These are phyloP conservation scores for Fusarium sp. DNA, from an alignment of 2,329 filamentous ascomycete genomes.

Conservation along the genomic window DNA sequence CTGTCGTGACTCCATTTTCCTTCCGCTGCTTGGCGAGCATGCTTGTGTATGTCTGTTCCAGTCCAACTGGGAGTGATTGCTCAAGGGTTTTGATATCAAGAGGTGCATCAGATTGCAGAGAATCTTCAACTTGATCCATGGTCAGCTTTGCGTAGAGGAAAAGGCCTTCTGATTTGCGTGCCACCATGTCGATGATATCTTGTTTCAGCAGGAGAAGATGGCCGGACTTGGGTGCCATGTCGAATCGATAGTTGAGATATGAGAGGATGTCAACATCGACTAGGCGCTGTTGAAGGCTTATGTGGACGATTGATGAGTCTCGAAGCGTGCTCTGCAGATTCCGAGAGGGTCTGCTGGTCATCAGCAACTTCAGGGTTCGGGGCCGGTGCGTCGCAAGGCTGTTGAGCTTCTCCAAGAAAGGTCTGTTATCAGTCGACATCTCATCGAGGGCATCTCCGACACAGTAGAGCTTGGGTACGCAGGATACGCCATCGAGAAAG, in stretches of 20 bases:
- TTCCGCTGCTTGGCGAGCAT: slow-evolving; percentile 51
- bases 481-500: slow-evolving; percentile 28
- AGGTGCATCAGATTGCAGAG: not conserved
- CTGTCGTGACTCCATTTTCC: slow-evolving; percentile 41
- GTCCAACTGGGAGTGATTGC: slow-evolving; percentile 29
- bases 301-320: slow-evolving; percentile 37
- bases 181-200: slow-evolving; percentile 32
- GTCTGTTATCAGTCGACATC: slow-evolving; percentile 32
- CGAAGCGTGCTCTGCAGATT: slow-evolving; percentile 29
- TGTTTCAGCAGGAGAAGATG: slow-evolving; percentile 6
- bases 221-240: not conserved
- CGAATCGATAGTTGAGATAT: slow-evolving; percentile 33
- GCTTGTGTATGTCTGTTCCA: slow-evolving; percentile 47
- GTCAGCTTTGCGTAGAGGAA: slow-evolving; percentile 41
- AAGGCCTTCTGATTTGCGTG: slow-evolving; percentile 24
- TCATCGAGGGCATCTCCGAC: slow-evolving; percentile 40
- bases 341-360: slow-evolving; percentile 38
- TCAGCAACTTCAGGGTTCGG: slow-evolving; percentile 32
- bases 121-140: slow-evolving; percentile 35
- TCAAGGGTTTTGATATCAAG: slow-evolving; percentile 14
- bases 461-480: slow-evolving; percentile 36
- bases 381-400: slow-evolving; percentile 33
- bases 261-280: slow-evolving; percentile 33
- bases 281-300: slow-evolving; percentile 37
- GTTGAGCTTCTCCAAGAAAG: slow-evolving; percentile 36